phyloP scores from a whole-genome alignment of 1,139 yeast genomes.

The Kluyveromyces sp. region DNA sequence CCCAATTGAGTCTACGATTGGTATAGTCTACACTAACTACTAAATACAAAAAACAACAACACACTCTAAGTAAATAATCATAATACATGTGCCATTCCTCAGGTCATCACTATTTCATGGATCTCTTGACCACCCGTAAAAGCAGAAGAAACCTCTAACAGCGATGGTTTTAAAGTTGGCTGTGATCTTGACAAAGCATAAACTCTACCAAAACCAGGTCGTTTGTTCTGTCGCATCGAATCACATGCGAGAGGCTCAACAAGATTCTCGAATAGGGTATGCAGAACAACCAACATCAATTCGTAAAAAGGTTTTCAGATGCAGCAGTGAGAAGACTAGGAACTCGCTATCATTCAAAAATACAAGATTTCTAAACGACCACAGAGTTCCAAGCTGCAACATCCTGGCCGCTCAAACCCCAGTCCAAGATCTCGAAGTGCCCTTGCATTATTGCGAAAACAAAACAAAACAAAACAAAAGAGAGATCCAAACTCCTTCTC shows the following conservation, averaged over 20 bases:
- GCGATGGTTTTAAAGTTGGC: conserved; percentile 86
- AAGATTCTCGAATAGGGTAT: background rate
- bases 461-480: background rate
- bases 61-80: too few relatives aligned
- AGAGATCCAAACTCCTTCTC: too few relatives aligned
- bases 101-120: conserved; percentile 94
- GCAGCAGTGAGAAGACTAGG: background rate
- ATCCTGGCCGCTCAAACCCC: background rate
- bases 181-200: background rate
- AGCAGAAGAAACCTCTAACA: conserved; percentile 78
- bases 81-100: conserved; percentile 59
- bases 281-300: background rate
- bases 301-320: background rate
- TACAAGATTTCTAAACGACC: too few relatives aligned
- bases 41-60: background rate
- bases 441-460: background rate
- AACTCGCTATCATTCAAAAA: background rate
- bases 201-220: too few relatives aligned
- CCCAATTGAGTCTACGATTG: conserved; percentile 4
- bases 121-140: conserved; percentile 37
- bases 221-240: conserved; percentile 4
- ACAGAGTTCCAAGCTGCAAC: background rate
- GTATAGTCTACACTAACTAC: background rate
- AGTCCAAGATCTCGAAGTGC: background rate
- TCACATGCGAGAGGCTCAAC: background rate